Evolutionary conservation across 768 basidiomycete species (phyloP).

Genomic region (Austroboletus festivus): DNA sequence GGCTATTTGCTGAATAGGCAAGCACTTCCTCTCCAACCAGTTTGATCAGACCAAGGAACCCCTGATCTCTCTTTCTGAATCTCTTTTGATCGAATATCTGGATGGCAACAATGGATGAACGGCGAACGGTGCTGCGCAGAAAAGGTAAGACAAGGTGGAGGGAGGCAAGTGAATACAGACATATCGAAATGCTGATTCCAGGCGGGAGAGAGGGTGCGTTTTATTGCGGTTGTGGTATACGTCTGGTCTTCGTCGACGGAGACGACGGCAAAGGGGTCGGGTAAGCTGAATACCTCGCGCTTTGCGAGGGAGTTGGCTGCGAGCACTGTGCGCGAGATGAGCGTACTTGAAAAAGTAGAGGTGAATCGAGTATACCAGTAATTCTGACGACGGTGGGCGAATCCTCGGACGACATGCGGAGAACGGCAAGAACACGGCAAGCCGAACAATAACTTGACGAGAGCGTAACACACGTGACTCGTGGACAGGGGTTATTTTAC

Average conservation of each 20-base stretch:
- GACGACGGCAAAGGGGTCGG: slow-evolving; percentile 86
- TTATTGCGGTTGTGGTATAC: slow-evolving; percentile 70
- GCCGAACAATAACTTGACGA: too few relatives aligned
- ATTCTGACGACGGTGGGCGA: slow-evolving; percentile 19
- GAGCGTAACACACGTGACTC: too few relatives aligned
- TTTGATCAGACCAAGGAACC: slow-evolving; percentile 59
- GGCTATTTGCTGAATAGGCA: slow-evolving; percentile 42
- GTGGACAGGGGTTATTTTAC: too few relatives aligned
- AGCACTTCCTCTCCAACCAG: slow-evolving; percentile 55
- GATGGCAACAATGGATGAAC: slow-evolving; percentile 72
- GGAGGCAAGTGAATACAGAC: slow-evolving; percentile 42
- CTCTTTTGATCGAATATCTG: slow-evolving; percentile 91
- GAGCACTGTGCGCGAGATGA: slow-evolving; percentile 50
- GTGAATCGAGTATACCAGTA: slow-evolving; percentile 15
- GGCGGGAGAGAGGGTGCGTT: slow-evolving; percentile 63
- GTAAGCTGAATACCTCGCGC: slow-evolving; percentile 74
- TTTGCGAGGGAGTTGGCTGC: slow-evolving; percentile 74
- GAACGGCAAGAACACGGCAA: not conserved
- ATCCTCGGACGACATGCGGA: slow-evolving; percentile 21
- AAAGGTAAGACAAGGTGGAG: not conserved
- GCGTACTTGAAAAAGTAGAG: not conserved
- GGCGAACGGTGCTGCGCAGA: slow-evolving; percentile 56
- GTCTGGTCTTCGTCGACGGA: slow-evolving; percentile 85
- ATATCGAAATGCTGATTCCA: slow-evolving; percentile 88
- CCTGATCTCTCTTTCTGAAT: slow-evolving; percentile 86